Evolutionary conservation across 129 eudicot genomes (phyloP).

Genomic region (Lactuca saligna): DNA sequence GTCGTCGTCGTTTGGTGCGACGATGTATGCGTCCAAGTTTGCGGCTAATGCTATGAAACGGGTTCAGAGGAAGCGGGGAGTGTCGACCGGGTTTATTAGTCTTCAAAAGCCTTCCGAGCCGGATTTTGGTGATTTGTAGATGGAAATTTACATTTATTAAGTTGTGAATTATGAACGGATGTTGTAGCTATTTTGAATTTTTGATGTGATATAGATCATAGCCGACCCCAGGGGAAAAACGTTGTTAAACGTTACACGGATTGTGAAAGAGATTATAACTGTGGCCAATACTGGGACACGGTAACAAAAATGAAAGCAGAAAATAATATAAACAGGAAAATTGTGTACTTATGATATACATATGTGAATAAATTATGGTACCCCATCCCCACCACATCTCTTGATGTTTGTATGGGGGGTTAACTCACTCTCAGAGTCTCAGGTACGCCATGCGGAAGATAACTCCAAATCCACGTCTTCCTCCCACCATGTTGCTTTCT

Average conservation of each 20-base stretch:
- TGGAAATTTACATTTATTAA: neutral
- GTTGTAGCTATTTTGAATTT: neutral
- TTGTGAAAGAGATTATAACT: neutral
- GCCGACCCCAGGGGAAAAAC: neutral
- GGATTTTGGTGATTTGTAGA: constrained; percentile 38
- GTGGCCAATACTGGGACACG: constrained; percentile 3
- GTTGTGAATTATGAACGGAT: neutral
- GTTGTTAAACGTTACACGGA: neutral
- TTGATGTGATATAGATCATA: neutral
- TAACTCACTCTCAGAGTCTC: constrained; percentile 18
- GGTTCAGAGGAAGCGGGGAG: constrained; percentile 49
- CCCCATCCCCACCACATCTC: neutral
- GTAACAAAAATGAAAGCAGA: constrained; percentile 9
- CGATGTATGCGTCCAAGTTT: constrained; percentile 69
- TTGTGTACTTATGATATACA: constrained; percentile 24
- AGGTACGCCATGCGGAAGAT: constrained; percentile 94
- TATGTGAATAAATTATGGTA: neutral
- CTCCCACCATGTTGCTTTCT: constrained; percentile 98
- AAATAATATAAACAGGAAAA: constrained; percentile 1
- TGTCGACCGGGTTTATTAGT: constrained; percentile 40
- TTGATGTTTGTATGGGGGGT: constrained; percentile 1
- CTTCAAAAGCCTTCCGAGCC: constrained; percentile 64
- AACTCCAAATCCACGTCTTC: constrained; percentile 75
- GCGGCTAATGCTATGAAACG: constrained; percentile 68
- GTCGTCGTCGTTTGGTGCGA: constrained; percentile 48